phyloP scores from a whole-genome alignment of 31 red algal species.

The Asparagopsis taxiformis region DNA sequence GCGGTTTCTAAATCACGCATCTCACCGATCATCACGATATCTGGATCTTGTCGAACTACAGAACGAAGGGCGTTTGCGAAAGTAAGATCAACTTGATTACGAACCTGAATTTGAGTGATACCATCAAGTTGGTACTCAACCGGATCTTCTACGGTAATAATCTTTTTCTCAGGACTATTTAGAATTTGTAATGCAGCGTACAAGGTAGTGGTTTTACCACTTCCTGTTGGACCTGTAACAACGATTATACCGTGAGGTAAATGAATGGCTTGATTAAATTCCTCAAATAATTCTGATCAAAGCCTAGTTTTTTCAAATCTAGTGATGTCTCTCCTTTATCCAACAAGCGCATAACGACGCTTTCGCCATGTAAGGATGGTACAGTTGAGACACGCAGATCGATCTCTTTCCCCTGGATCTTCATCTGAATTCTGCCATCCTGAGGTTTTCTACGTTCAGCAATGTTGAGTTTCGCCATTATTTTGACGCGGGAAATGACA shows the following conservation, averaged over 20 bases:
- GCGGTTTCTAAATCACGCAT: conserved; percentile 38
- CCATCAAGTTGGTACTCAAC: conserved; percentile 25
- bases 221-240: conserved; percentile 34
- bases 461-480: conserved; percentile 25
- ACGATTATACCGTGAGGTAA: conserved; percentile 17
- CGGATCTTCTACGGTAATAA: conserved; percentile 38
- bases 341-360: conserved; percentile 13
- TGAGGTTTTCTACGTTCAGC: conserved; percentile 10
- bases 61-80: conserved; percentile 8
- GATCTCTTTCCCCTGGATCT: background rate
- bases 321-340: background rate
- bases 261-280: conserved; percentile 11
- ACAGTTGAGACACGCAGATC: conserved; percentile 30
- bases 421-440: conserved; percentile 8
- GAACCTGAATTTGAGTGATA: conserved; percentile 13
- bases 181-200: conserved; percentile 13
- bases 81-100: conserved; percentile 16
- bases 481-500: conserved; percentile 20
- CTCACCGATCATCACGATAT: conserved; percentile 44
- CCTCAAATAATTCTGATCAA: background rate
- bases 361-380: conserved; percentile 16
- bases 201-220: conserved; percentile 37
- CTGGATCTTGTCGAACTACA: conserved; percentile 37
- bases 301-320: conserved; percentile 4
- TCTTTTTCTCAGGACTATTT: conserved; percentile 5